These are phyloP conservation scores for Penicillium sp. DNA, from an alignment of 2,329 filamentous ascomycete species.

Conservation along the genomic window DNA sequence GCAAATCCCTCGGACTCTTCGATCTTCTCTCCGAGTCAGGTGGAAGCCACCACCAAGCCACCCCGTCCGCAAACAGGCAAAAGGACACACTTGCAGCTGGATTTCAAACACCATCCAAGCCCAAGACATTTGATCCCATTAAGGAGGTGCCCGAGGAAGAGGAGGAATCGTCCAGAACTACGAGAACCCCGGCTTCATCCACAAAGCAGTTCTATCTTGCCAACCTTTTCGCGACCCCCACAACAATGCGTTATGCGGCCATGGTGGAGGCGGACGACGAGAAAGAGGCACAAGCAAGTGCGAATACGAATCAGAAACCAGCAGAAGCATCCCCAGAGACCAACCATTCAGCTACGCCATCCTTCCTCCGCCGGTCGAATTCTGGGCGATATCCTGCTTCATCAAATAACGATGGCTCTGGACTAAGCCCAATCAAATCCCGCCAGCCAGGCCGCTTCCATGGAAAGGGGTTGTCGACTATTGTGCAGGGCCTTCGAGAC, in stretches of 20 bases:
- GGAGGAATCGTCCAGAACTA: slow-evolving; percentile 28
- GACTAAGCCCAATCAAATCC: slow-evolving; percentile 43
- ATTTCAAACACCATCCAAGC: slow-evolving; percentile 44
- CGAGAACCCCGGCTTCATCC: slow-evolving; percentile 48
- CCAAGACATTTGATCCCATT: slow-evolving; percentile 32
- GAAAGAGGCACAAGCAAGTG: slow-evolving; percentile 10
- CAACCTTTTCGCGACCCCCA: slow-evolving; percentile 52
- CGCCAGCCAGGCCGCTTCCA: slow-evolving; percentile 42
- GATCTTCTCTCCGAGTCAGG: slow-evolving; percentile 51
- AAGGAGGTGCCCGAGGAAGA: slow-evolving; percentile 34
- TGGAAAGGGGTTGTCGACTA: slow-evolving; percentile 43
- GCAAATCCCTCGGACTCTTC: slow-evolving; percentile 53
- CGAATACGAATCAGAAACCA: slow-evolving; percentile 1
- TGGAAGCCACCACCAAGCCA: slow-evolving; percentile 33
- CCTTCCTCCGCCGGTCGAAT: slow-evolving; percentile 45
- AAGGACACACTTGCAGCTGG: slow-evolving; percentile 31
- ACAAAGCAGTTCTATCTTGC: slow-evolving; percentile 51
- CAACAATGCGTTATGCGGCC: slow-evolving; percentile 46
- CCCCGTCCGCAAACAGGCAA: slow-evolving; percentile 36
- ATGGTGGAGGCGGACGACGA: slow-evolving; percentile 42
- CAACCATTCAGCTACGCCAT: slow-evolving; percentile 41
- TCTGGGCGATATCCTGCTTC: slow-evolving; percentile 31
- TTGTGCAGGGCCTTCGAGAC: slow-evolving; percentile 45
- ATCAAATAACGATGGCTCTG: slow-evolving; percentile 16
- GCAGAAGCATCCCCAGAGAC: slow-evolving; percentile 15